These are phyloP conservation scores for Phragmites australis DNA, from an alignment of 176 grass and related monocot species.

Conservation along the genomic window DNA sequence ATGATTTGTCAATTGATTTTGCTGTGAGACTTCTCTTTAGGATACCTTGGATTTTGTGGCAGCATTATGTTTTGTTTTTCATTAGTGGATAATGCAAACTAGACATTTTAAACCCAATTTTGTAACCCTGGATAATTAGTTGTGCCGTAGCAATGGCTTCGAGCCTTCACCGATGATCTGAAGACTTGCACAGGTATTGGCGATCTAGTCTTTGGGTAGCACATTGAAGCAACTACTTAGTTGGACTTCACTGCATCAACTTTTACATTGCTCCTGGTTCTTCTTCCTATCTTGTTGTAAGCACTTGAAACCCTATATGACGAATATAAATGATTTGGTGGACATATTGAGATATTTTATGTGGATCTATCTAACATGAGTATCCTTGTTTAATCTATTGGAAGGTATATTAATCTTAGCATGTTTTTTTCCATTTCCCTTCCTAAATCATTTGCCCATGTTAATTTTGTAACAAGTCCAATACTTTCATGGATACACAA, in stretches of 20 bases:
- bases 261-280: too few relatives aligned
- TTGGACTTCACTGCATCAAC: not conserved
- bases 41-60: not conserved
- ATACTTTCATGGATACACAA: too few relatives aligned
- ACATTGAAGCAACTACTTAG: not conserved
- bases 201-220: not conserved
- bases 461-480: too few relatives aligned
- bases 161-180: not conserved
- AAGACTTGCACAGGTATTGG: not conserved
- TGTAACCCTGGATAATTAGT: too few relatives aligned
- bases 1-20: not conserved
- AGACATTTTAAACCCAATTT: too few relatives aligned
- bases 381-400: too few relatives aligned
- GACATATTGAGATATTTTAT: too few relatives aligned
- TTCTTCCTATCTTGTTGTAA: not conserved
- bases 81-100: not conserved
- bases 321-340: not conserved
- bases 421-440: too few relatives aligned
- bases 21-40: not conserved
- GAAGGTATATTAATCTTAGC: too few relatives aligned
- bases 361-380: too few relatives aligned
- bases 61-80: not conserved
- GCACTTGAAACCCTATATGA: not conserved
- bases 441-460: too few relatives aligned
- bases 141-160: too few relatives aligned